Percentiles rank a stretch among this genome's conserved stretches.
Evolutionary conservation across 1,284 basidiomycete genomes (phyloP).

Genomic region (Pholiota adiposa): DNA sequence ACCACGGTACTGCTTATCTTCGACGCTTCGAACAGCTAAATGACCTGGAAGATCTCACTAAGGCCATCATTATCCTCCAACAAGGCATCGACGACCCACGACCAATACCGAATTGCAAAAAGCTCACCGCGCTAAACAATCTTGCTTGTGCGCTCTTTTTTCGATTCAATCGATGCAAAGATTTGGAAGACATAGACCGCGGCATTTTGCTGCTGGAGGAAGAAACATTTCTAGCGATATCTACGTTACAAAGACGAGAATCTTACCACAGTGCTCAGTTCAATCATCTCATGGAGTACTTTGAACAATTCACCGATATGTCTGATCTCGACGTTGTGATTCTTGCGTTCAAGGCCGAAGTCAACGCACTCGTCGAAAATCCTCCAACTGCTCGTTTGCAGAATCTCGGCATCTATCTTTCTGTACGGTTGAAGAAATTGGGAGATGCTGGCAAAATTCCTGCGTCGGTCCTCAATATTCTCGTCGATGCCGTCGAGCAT

Average conservation of each 20-base stretch:
- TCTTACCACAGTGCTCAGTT: not conserved
- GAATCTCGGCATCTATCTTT: not conserved
- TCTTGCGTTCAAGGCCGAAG: not conserved
- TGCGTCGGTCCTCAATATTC: not conserved
- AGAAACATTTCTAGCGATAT: not conserved
- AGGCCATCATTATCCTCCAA: not conserved
- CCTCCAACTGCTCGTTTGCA: not conserved
- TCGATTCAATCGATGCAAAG: not conserved
- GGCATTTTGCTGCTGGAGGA: not conserved
- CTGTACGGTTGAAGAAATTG: not conserved
- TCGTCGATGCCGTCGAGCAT: not conserved
- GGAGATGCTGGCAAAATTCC: not conserved
- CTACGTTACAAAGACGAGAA: too few species aligned
- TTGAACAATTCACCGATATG: not conserved
- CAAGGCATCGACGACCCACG: not conserved
- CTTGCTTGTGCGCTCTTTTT: not conserved
- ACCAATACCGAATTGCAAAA: not conserved
- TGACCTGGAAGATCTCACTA: not conserved
- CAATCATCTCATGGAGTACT: not conserved
- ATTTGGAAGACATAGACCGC: not conserved
- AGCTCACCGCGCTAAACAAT: not conserved
- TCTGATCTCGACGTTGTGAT: not conserved
- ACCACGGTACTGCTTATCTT: not conserved
- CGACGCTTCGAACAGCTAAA: not conserved
- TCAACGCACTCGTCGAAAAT: not conserved